phyloP scores from a whole-genome alignment of 2,329 filamentous ascomycete species.

The Cercospora brassicicola region DNA sequence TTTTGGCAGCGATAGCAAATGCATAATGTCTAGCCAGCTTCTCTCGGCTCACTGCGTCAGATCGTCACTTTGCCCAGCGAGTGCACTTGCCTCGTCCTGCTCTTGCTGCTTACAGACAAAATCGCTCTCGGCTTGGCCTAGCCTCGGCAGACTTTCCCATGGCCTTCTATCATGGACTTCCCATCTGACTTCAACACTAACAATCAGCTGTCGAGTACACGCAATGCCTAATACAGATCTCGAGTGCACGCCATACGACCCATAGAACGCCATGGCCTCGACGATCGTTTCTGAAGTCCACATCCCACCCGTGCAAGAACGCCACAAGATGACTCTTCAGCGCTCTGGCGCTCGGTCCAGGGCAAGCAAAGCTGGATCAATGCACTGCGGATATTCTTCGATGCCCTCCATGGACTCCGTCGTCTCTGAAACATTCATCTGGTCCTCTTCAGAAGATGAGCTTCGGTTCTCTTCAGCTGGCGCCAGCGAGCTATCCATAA shows the following conservation, averaged over 20 bases:
- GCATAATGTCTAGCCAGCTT: background rate
- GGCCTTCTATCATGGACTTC: background rate
- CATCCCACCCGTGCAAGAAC: background rate
- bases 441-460: background rate
- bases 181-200: background rate
- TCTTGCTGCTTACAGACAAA: background rate
- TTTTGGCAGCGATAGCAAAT: background rate
- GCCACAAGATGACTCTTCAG: background rate
- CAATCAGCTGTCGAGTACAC: background rate
- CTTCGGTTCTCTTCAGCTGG: background rate
- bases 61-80: background rate
- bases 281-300: background rate
- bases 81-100: background rate
- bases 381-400: background rate
- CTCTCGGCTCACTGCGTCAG: background rate
- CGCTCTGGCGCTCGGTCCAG: background rate
- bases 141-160: background rate
- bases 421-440: background rate
- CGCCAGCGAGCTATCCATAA: background rate
- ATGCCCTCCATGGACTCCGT: background rate
- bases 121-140: background rate
- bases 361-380: background rate
- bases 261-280: background rate
- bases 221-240: background rate
- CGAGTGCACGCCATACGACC: background rate